Evolutionary conservation across 1,139 yeast species (phyloP).

Genomic region (Pichia kudriavzevii): DNA sequence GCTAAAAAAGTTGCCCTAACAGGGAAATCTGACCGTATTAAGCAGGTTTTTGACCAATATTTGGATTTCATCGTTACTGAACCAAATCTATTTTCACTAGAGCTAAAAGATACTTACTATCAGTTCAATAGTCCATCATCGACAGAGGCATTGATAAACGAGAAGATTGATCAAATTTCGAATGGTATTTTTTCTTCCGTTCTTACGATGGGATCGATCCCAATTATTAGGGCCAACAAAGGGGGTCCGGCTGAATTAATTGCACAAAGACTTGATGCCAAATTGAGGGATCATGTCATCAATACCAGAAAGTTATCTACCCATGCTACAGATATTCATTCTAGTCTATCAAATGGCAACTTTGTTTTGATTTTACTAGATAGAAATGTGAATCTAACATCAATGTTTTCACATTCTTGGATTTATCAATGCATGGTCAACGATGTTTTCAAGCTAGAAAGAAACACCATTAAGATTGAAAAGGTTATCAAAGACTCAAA

Average conservation of each 20-base stretch:
- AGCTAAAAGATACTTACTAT: conserved; percentile 57
- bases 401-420: conserved; percentile 97
- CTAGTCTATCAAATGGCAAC: conserved; percentile 36
- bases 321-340: conserved; percentile 11
- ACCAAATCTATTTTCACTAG: conserved; percentile 80
- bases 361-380: conserved; percentile 78
- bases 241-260: conserved; percentile 96
- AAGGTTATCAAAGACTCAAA: conserved; percentile 26
- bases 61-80: conserved; percentile 88
- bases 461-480: conserved; percentile 66
- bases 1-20: conserved; percentile 74
- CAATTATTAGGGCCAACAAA: conserved; percentile 82
- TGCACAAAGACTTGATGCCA: conserved; percentile 77
- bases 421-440: conserved; percentile 94
- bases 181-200: conserved; percentile 74
- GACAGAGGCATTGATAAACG: conserved; percentile 66
- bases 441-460: conserved; percentile 75
- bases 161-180: conserved; percentile 61
- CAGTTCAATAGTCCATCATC: conserved; percentile 63
- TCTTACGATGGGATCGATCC: conserved; percentile 71
- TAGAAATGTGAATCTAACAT: conserved; percentile 80
- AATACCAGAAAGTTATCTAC: conserved; percentile 42
- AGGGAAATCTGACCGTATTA: conserved; percentile 61
- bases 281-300: conserved; percentile 74
- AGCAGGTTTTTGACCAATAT: conserved; percentile 91